These are phyloP conservation scores for Fusarium coicis DNA, from an alignment of 2,329 filamentous ascomycete genomes.

Conservation along the genomic window DNA sequence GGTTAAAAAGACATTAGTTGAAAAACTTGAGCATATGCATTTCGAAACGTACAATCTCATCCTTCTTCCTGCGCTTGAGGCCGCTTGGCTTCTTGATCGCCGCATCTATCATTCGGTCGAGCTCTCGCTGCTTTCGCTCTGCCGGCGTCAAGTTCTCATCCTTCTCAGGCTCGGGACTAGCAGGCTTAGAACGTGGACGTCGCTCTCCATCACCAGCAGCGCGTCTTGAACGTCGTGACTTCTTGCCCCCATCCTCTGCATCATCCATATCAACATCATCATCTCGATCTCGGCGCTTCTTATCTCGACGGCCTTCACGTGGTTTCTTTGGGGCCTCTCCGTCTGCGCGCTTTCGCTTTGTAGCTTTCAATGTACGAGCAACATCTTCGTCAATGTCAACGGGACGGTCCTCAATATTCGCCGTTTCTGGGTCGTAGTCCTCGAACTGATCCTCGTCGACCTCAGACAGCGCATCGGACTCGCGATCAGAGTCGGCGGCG, in stretches of 20 bases:
- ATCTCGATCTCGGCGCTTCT: conserved; percentile 65
- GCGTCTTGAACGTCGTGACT: conserved; percentile 61
- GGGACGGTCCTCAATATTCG: conserved; percentile 71
- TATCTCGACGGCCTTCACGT: conserved; percentile 76
- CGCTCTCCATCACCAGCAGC: conserved; percentile 57
- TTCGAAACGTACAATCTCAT: conserved; percentile 77
- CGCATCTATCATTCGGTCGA: conserved; percentile 88
- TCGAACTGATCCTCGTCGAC: conserved; percentile 77
- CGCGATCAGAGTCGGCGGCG: conserved; percentile 61
- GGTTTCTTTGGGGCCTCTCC: conserved; percentile 77
- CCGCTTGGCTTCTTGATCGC: conserved; percentile 80
- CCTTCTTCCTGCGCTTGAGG: conserved; percentile 80
- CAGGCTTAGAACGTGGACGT: conserved; percentile 57
- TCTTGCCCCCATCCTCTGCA: conserved; percentile 56
- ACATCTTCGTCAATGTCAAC: conserved; percentile 76
- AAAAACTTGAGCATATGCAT: neutral
- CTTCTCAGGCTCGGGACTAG: conserved; percentile 70
- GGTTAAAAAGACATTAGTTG: conserved; percentile 35
- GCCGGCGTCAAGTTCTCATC: conserved; percentile 86
- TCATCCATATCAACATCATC: conserved; percentile 61
- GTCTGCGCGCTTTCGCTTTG: conserved; percentile 72
- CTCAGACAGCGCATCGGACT: conserved; percentile 72
- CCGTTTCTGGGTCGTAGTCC: conserved; percentile 73
- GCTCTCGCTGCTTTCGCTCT: conserved; percentile 82
- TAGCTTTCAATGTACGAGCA: conserved; percentile 70